Conservation (phyloP, 495 filamentous ascomycete genomes). For the Cercophora sp. region DNA sequence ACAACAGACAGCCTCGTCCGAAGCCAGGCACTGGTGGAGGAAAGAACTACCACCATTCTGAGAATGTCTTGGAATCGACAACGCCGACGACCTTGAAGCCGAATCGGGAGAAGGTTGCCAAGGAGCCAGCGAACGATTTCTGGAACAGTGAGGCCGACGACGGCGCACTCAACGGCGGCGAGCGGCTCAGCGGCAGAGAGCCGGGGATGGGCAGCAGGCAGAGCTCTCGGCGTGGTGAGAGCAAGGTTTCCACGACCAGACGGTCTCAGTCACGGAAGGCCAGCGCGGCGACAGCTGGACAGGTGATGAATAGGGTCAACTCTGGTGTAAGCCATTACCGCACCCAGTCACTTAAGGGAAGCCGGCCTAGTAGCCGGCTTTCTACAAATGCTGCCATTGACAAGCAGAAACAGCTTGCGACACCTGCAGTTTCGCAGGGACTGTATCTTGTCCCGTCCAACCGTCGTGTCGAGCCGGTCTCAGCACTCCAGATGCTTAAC, state of each 20-base stretch:
- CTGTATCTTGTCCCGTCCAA: slow-evolving; percentile 58
- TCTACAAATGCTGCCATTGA: slow-evolving; percentile 26
- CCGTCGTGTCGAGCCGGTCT: slow-evolving; percentile 72
- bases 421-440: slow-evolving; percentile 24
- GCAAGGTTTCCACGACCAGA: slow-evolving; percentile 37
- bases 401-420: slow-evolving; percentile 29
- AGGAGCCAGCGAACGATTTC: slow-evolving; percentile 41
- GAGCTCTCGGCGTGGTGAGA: slow-evolving; percentile 48
- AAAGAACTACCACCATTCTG: slow-evolving; percentile 73
- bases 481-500: slow-evolving; percentile 80
- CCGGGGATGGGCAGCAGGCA: slow-evolving; percentile 43
- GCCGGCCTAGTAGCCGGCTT: slow-evolving; percentile 32
- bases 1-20: slow-evolving; percentile 68
- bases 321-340: slow-evolving; percentile 39
- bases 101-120: slow-evolving; percentile 38
- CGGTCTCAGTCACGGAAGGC: slow-evolving; percentile 61
- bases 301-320: slow-evolving; percentile 41
- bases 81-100: slow-evolving; percentile 25
- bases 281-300: slow-evolving; percentile 41
- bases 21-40: slow-evolving; percentile 76
- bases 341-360: slow-evolving; percentile 26
- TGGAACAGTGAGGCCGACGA: slow-evolving; percentile 73
- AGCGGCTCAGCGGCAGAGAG: slow-evolving; percentile 41
- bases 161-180: slow-evolving; percentile 44
- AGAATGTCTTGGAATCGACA: slow-evolving; percentile 80